Conservation (phyloP, 306 rosid genomes). For the Dryas drummondii region DNA sequence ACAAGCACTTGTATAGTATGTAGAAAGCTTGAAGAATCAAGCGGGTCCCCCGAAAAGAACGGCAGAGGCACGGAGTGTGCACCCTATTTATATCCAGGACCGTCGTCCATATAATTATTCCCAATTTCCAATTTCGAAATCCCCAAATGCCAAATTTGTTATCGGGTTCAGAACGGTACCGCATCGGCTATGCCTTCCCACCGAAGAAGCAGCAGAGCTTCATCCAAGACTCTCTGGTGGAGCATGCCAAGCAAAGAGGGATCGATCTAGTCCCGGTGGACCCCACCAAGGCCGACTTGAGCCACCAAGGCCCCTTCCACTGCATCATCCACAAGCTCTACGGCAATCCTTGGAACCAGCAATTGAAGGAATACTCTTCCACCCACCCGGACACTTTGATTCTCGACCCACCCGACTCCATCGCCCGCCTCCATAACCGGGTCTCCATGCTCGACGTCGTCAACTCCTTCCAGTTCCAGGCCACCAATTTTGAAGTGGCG, state of each 20-base stretch:
- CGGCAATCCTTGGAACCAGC: constrained; percentile 20
- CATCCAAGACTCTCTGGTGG: constrained; percentile 23
- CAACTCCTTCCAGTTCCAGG: not conserved
- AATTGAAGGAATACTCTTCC: constrained; percentile 2
- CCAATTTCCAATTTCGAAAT: too few species aligned
- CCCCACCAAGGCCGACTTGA: not conserved
- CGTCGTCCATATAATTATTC: too few species aligned
- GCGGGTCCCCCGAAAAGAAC: too few species aligned
- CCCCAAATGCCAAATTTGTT: too few species aligned
- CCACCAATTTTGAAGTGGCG: not conserved
- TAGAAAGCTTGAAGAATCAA: too few species aligned
- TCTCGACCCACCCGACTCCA: constrained; percentile 33
- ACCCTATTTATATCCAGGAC: too few species aligned
- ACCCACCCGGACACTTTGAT: constrained; percentile 14
- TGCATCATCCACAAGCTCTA: constrained; percentile 40
- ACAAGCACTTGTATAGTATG: too few species aligned
- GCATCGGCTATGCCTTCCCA: constrained; percentile 33
- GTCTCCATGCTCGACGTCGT: constrained; percentile 38
- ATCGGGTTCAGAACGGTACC: not conserved
- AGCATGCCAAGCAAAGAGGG: constrained; percentile 24
- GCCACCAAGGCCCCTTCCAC: constrained; percentile 37
- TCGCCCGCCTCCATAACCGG: constrained; percentile 33
- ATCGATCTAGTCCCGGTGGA: constrained; percentile 25
- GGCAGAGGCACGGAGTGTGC: too few species aligned
- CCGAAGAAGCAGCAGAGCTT: constrained; percentile 25